Evolutionary conservation across 176 grass and related monocot species (phyloP).

Genomic region (Chrysopogon serrulatus): DNA sequence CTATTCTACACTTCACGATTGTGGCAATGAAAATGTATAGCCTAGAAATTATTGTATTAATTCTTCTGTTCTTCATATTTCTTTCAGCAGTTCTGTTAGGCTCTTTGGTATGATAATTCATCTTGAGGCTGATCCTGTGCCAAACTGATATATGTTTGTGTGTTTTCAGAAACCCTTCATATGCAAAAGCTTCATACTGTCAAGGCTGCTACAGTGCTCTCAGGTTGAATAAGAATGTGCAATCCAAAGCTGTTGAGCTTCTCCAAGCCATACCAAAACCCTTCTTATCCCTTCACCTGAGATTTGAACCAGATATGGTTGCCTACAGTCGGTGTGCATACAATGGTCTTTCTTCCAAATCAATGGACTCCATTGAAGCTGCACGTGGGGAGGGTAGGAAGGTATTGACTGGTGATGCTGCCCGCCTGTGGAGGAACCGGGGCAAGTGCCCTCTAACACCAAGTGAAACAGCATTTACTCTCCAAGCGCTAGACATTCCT

Average conservation of each 20-base stretch:
- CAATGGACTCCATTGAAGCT: slow-evolving; percentile 67
- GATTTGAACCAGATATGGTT: slow-evolving; percentile 99
- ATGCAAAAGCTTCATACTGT: slow-evolving; percentile 80
- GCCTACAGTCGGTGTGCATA: slow-evolving; percentile 77
- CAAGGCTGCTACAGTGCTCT: slow-evolving; percentile 90
- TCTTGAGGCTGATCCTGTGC: not conserved
- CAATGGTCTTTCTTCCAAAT: slow-evolving; percentile 56
- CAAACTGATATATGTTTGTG: slow-evolving; percentile 6
- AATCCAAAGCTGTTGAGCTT: slow-evolving; percentile 59
- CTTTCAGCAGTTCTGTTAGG: not conserved
- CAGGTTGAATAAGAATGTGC: slow-evolving; percentile 64
- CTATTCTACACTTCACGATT: not conserved
- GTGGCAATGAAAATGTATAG: not conserved
- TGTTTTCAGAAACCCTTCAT: slow-evolving; percentile 61
- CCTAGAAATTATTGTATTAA: not conserved
- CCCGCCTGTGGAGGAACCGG: slow-evolving; percentile 69
- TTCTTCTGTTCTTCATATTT: not conserved
- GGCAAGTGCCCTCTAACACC: slow-evolving; percentile 94
- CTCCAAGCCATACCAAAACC: slow-evolving; percentile 82
- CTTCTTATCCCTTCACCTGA: slow-evolving; percentile 86
- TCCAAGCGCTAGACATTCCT: slow-evolving; percentile 68
- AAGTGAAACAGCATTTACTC: slow-evolving; percentile 85
- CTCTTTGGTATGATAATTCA: slow-evolving; percentile 14
- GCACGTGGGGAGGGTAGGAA: slow-evolving; percentile 60
- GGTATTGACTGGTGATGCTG: slow-evolving; percentile 61